Conservation (phyloP, 345 rosid species). For the Noccaea bulbosa region DNA sequence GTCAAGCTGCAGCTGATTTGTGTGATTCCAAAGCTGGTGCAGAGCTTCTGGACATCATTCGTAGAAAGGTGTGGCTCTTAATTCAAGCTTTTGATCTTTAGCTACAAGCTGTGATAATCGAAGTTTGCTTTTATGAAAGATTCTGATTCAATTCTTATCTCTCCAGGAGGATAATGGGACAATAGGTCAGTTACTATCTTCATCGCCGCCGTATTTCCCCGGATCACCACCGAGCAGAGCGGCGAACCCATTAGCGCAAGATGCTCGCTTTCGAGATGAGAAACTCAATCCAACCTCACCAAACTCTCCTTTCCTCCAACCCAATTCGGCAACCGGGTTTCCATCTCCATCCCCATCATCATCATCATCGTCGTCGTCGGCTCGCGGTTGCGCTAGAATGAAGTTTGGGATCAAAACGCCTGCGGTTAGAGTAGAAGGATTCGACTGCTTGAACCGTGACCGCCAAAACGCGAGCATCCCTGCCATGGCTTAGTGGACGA, state of each 20-base stretch:
- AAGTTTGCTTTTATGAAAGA: no score
- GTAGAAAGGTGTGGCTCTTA: constrained; percentile 60
- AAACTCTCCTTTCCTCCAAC: constrained; percentile 42
- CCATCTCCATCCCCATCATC: constrained; percentile 55
- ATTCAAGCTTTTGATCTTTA: not conserved
- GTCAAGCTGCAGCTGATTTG: constrained; percentile 63
- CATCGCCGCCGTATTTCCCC: constrained; percentile 70
- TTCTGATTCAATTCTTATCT: not conserved
- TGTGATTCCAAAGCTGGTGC: constrained; percentile 67
- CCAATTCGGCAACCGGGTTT: constrained; percentile 36
- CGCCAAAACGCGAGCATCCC: constrained; percentile 94
- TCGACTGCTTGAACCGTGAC: constrained; percentile 97
- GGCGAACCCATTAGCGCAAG: constrained; percentile 75
- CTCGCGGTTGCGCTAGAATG: constrained; percentile 73
- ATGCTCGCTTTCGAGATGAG: constrained; percentile 81
- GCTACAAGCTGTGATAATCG: not conserved
- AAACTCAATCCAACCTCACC: constrained; percentile 49
- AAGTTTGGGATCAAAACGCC: constrained; percentile 84
- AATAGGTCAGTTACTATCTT: constrained; percentile 50
- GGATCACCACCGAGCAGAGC: constrained; percentile 97
- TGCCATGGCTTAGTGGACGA: constrained; percentile 83
- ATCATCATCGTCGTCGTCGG: constrained; percentile 54
- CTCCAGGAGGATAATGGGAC: constrained; percentile 65
- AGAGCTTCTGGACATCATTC: constrained; percentile 84
- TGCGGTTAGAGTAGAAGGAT: constrained; percentile 99